phyloP scores from a whole-genome alignment of 2,329 filamentous ascomycete species.

The Paraconiothyrium brasiliense region DNA sequence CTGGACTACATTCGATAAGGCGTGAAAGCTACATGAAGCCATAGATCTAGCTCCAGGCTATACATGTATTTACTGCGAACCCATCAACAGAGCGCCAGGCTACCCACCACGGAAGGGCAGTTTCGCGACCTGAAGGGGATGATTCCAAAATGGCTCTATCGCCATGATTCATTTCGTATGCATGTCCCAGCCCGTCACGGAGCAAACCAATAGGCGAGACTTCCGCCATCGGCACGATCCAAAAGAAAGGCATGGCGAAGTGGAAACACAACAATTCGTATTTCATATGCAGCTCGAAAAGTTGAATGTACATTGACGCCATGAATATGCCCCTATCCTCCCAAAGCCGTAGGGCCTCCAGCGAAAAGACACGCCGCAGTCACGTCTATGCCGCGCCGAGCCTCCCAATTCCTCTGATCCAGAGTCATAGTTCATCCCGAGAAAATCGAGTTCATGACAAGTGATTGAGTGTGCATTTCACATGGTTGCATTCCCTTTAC shows the following conservation, averaged over 20 bases:
- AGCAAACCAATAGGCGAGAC: background rate
- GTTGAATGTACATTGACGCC: constrained; percentile 51
- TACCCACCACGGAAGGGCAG: background rate
- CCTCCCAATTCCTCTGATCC: constrained; percentile 50
- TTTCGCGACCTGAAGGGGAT: background rate
- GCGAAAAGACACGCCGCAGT: constrained; percentile 40
- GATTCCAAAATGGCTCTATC: background rate
- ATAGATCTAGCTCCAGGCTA: background rate
- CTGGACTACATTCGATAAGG: background rate
- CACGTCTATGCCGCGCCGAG: constrained; percentile 37
- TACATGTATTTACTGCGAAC: background rate
- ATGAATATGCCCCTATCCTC: constrained; percentile 52
- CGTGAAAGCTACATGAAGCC: background rate
- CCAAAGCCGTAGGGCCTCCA: constrained; percentile 46
- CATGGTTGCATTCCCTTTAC: constrained; percentile 34
- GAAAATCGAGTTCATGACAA: constrained; percentile 48
- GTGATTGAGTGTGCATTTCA: constrained; percentile 45
- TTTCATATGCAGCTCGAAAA: constrained; percentile 28
- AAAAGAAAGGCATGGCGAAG: background rate
- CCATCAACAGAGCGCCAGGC: background rate
- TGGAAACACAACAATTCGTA: constrained; percentile 4
- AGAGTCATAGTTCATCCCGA: constrained; percentile 50
- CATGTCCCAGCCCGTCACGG: background rate
- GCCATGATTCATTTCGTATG: background rate
- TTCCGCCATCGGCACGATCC: background rate